phyloP scores from a whole-genome alignment of 208 protist species.

The Wallacemonas sp. region DNA sequence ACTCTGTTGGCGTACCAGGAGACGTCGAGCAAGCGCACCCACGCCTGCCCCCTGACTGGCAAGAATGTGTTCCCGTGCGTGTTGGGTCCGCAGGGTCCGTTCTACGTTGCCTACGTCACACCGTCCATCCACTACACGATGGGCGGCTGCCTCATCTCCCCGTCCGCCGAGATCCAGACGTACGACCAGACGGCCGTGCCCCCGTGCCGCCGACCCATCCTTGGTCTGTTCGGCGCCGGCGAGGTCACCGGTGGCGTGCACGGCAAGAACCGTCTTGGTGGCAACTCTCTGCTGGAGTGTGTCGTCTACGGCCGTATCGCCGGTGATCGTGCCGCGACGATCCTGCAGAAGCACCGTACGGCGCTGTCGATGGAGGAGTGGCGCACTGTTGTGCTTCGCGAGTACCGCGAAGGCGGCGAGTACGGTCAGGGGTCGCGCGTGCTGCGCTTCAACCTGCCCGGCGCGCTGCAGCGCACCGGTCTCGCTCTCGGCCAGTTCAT shows the following conservation, averaged over 20 bases:
- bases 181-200: conserved; percentile 20
- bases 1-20: conserved; percentile 69
- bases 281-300: conserved; percentile 95
- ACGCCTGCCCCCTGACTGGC: conserved; percentile 52
- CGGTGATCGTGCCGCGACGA: conserved; percentile 67
- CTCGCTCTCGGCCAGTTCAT: conserved; percentile 79
- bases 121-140: conserved; percentile 97
- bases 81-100: conserved; percentile 57
- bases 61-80: conserved; percentile 84
- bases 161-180: conserved; percentile 77
- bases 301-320: conserved; percentile 73
- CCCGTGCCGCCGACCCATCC: conserved; percentile 62
- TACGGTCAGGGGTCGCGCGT: conserved; percentile 38
- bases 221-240: conserved; percentile 93
- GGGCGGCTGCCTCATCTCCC: conserved; percentile 93
- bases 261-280: conserved; percentile 95
- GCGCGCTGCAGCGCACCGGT: conserved; percentile 63
- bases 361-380: conserved; percentile 37
- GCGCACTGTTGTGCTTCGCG: conserved; percentile 11
- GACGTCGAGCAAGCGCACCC: conserved; percentile 24
- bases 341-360: conserved; percentile 49
- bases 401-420: conserved; percentile 10
- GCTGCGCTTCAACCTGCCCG: conserved; percentile 72
- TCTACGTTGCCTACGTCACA: conserved; percentile 88
- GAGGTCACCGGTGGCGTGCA: conserved; percentile 97